These are phyloP conservation scores for Didymella glomerata DNA, from an alignment of 2,329 filamentous ascomycete genomes.

Conservation along the genomic window DNA sequence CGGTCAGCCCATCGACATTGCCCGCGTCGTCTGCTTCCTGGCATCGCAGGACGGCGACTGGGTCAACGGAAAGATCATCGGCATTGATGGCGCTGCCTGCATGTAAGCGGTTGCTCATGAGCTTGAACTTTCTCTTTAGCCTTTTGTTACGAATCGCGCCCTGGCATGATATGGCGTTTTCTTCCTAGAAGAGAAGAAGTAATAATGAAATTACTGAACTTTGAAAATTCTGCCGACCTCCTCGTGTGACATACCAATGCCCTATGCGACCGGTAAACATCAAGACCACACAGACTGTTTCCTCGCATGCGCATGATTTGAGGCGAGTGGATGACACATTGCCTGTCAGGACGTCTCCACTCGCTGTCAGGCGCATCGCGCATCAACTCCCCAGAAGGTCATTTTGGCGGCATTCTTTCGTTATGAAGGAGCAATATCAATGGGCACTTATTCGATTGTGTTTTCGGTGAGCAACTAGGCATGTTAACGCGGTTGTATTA, in stretches of 20 bases:
- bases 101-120: slow-evolving; percentile 43
- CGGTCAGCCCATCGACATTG: slow-evolving; percentile 73
- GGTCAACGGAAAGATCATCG: slow-evolving; percentile 64
- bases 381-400: neutral
- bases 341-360: neutral
- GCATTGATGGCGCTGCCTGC: slow-evolving; percentile 56
- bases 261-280: neutral
- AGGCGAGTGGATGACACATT: neutral
- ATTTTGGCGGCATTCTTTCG: neutral
- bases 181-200: slow-evolving; percentile 21
- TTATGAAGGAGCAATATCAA: neutral
- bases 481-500: neutral
- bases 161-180: slow-evolving; percentile 30
- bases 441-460: neutral
- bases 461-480: neutral
- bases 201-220: slow-evolving; percentile 16
- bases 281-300: neutral
- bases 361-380: neutral
- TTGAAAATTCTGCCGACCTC: neutral
- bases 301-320: neutral
- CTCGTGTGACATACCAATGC: neutral
- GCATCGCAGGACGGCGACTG: slow-evolving; percentile 65
- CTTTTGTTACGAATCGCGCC: slow-evolving; percentile 21
- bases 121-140: slow-evolving; percentile 21
- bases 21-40: slow-evolving; percentile 69